Conservation (phyloP, 2,329 filamentous ascomycete genomes). For the Claviceps pazoutovae region DNA sequence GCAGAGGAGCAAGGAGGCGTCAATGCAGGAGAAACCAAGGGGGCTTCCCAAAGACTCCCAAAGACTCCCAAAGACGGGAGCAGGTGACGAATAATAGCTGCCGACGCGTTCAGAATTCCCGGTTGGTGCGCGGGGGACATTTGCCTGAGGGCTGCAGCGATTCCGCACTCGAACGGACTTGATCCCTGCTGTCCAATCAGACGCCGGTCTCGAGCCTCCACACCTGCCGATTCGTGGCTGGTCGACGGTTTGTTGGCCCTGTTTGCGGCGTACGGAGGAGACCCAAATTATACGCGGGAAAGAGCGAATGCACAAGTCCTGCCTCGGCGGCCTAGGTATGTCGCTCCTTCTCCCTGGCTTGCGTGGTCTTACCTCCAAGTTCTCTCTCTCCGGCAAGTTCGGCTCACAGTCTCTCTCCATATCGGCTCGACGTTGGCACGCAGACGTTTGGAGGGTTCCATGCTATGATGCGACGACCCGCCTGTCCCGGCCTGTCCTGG, state of each 20-base stretch:
- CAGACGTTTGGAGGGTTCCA: too few relatives aligned
- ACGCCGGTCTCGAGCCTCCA: conserved; percentile 21
- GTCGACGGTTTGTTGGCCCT: background rate
- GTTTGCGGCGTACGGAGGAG: background rate
- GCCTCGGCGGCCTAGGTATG: too few relatives aligned
- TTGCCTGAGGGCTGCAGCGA: background rate
- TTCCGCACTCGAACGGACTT: conserved; percentile 6
- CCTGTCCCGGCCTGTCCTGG: background rate
- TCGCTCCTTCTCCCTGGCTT: too few relatives aligned
- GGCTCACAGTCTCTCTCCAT: too few relatives aligned
- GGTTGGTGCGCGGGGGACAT: background rate
- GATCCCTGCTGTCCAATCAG: conserved; percentile 20
- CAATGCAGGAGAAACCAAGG: background rate
- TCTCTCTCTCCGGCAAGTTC: too few relatives aligned
- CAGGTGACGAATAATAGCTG: conserved; percentile 1
- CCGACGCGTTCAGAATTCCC: too few relatives aligned
- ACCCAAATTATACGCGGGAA: too few relatives aligned
- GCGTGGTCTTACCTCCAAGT: too few relatives aligned
- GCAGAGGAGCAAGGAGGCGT: background rate
- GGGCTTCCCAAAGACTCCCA: background rate
- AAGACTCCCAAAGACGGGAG: background rate
- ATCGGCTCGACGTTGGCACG: too few relatives aligned
- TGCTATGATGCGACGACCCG: background rate
- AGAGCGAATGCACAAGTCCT: too few relatives aligned
- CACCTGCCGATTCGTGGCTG: conserved; percentile 1